These are phyloP conservation scores for Mycena epipterygia DNA, from an alignment of 768 basidiomycete species.

Conservation along the genomic window DNA sequence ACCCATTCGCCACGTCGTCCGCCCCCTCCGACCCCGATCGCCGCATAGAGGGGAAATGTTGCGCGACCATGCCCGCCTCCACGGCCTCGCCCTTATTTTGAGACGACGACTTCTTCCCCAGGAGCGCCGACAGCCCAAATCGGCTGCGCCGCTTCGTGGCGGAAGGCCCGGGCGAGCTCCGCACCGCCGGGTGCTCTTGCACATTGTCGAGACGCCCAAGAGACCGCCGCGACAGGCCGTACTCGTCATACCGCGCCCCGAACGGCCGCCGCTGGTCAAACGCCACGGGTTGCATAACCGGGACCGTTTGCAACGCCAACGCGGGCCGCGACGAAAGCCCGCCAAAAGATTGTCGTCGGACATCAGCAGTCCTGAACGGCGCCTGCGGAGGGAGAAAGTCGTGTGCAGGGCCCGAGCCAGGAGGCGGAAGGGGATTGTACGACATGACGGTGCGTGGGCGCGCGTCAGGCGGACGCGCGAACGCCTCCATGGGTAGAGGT, in stretches of 20 bases:
- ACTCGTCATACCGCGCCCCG: slow-evolving; percentile 74
- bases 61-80: slow-evolving; percentile 35
- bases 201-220: slow-evolving; percentile 60
- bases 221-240: slow-evolving; percentile 76
- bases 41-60: slow-evolving; percentile 64
- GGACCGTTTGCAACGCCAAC: slow-evolving; percentile 65
- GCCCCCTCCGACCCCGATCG: slow-evolving; percentile 61
- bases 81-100: slow-evolving; percentile 49
- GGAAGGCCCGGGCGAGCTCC: slow-evolving; percentile 48
- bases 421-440: slow-evolving; percentile 67
- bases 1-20: slow-evolving; percentile 62
- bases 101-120: slow-evolving; percentile 68
- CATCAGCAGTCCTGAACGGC: slow-evolving; percentile 70
- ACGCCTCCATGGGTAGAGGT: slow-evolving; percentile 73
- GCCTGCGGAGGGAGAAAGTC: slow-evolving; percentile 74
- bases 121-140: slow-evolving; percentile 75
- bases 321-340: slow-evolving; percentile 74
- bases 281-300: slow-evolving; percentile 51
- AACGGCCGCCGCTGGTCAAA: slow-evolving; percentile 53
- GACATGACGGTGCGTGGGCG: slow-evolving; percentile 78
- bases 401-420: slow-evolving; percentile 57
- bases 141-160: slow-evolving; percentile 77
- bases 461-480: slow-evolving; percentile 57
- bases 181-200: slow-evolving; percentile 44
- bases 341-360: slow-evolving; percentile 82